Evolutionary conservation across 1,139 yeast species (phyloP), one percentile per base, ranked within the genome.

Genomic region (Saccharomycopsis hybrid): DNA sequence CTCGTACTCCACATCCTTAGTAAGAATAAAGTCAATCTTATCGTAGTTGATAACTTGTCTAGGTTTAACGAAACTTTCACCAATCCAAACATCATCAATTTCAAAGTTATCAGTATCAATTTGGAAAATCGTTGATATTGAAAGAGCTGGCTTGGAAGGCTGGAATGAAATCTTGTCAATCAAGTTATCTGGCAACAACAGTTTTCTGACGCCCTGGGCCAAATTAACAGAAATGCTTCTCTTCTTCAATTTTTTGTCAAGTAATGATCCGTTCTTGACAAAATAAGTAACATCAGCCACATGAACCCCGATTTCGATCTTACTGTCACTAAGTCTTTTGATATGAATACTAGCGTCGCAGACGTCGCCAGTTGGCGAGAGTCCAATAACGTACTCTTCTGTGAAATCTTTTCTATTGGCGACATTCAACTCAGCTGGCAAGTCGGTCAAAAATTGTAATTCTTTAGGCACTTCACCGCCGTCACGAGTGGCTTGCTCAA

Each of bases 171-270:
- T 71, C 37, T 72, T 57, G 9, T 77, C 75, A 56, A 80, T 81
- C 46, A 88, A 73, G 44, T 74, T 73, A 37, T 71, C 70, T 1
- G 97, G 97, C 57, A 85, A 76, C 60, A 92, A 72, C 55, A 84
- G 79, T 11, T 77, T 76, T 39, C 76, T 74, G 27, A 73, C 67
- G 57, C 82, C 82, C 62, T 90, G 96, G n/a, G 95, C 94, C 66
- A 92, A 76, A 62, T 83, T 85, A 4, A 92, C 97, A 11, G 96
- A 82, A 2, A 92, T 80, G 1, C 95, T 88, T 63, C 97, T 78
- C 69, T 88, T 89, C 66, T 88, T 86, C 1, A 96, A 86, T 63
- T 92, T 90, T 55, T 94, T 82, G 62, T 92, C 98, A 55, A 92
- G 70, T 2, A 79, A 69, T 0, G 95, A 81, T 13, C 89, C 92